phyloP scores from a whole-genome alignment of 371 early-diverging fungal genomes.

The Dinochytrium kinnereticum region DNA sequence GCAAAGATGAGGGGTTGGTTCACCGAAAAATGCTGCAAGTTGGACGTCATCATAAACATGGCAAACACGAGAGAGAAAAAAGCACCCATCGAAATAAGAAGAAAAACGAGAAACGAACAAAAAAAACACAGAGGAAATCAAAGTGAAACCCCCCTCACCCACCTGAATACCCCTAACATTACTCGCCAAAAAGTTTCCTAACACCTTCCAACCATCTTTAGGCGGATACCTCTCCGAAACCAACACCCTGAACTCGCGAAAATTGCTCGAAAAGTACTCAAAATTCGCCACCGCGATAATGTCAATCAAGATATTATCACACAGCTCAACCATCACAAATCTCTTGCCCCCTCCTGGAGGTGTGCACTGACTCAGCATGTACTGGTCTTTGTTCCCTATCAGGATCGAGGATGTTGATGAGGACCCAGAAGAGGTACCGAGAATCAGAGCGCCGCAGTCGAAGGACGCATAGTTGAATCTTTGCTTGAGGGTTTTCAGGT shows the following conservation, averaged over 20 bases:
- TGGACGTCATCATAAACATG: neutral
- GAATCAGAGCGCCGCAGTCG: conserved; percentile 92
- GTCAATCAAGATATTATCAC: conserved; percentile 91
- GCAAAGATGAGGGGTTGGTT: conserved; percentile 73
- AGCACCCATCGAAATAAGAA: too few relatives aligned
- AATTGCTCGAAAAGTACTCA: conserved; percentile 95
- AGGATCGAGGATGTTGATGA: conserved; percentile 83
- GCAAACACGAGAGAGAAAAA: neutral
- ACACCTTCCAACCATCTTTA: conserved; percentile 71
- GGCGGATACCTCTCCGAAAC: conserved; percentile 86
- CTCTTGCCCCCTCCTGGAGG: conserved; percentile 29
- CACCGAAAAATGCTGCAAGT: conserved; percentile 73
- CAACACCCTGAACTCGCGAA: conserved; percentile 82
- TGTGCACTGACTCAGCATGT: conserved; percentile 90
- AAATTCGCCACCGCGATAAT: conserved; percentile 90
- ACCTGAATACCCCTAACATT: conserved; percentile 88
- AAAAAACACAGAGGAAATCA: too few relatives aligned
- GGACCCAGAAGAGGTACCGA: conserved; percentile 83
- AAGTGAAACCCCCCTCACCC: too few relatives aligned
- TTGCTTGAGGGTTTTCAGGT: conserved; percentile 39
- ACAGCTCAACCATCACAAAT: conserved; percentile 90
- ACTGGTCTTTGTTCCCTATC: conserved; percentile 87
- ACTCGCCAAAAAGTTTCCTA: conserved; percentile 82
- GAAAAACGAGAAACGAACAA: too few relatives aligned
- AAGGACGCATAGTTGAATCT: conserved; percentile 92